These are phyloP conservation scores for Aspergillus sp. DNA, from an alignment of 2,329 filamentous ascomycete species.

Conservation along the genomic window DNA sequence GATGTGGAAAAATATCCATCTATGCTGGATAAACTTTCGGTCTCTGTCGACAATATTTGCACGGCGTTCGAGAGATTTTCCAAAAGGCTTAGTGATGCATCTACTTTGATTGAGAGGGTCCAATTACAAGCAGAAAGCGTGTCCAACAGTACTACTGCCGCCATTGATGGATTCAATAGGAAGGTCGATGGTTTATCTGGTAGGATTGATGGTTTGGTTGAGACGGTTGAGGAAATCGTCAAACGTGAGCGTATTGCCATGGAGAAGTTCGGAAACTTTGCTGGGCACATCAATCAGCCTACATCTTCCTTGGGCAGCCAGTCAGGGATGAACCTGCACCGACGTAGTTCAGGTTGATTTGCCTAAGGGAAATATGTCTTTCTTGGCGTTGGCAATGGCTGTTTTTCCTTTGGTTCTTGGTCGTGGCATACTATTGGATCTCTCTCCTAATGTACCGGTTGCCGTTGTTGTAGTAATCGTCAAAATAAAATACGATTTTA, in stretches of 20 bases:
- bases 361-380: too few relatives aligned
- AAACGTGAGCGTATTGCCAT: conserved; percentile 1
- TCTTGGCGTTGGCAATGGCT: too few relatives aligned
- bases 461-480: too few relatives aligned
- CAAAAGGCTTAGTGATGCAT: not conserved
- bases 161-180: not conserved
- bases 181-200: not conserved
- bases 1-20: not conserved
- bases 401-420: too few relatives aligned
- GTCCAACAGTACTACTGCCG: not conserved
- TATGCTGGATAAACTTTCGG: not conserved
- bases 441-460: too few relatives aligned
- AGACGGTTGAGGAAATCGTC: not conserved
- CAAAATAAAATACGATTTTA: too few relatives aligned
- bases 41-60: not conserved
- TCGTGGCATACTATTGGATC: too few relatives aligned
- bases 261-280: conserved; percentile 1
- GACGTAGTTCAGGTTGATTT: not conserved
- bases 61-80: not conserved
- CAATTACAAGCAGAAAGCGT: not conserved
- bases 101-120: not conserved
- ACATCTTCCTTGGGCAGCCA: not conserved
- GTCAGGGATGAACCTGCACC: not conserved
- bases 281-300: not conserved
- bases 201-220: not conserved